Conservation (phyloP, 179 eudicot genomes). For the Silene coronaria region DNA sequence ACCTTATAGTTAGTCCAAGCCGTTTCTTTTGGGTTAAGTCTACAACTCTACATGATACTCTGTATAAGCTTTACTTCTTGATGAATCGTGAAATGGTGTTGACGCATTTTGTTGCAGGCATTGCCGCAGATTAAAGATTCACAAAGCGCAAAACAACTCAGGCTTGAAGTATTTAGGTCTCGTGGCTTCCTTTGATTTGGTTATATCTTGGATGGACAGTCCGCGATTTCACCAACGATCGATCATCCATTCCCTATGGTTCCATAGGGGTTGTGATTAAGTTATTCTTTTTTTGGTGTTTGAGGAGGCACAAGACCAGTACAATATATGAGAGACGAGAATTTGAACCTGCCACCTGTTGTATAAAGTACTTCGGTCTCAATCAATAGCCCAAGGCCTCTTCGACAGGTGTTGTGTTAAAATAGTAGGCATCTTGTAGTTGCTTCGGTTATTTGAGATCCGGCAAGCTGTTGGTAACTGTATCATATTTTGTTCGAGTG, state of each 20-base stretch:
- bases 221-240: neutral
- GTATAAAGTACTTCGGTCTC: neutral
- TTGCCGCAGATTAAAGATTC: neutral
- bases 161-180: neutral
- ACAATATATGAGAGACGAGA: neutral
- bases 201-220: neutral
- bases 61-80: neutral
- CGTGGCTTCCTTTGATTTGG: neutral
- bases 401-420: too few species aligned
- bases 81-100: neutral
- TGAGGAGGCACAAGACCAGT: neutral
- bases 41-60: neutral
- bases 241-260: neutral
- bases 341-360: neutral
- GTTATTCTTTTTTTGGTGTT: neutral
- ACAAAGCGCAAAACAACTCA: neutral
- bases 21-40: neutral
- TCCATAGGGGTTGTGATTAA: neutral
- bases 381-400: neutral
- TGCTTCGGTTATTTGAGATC: neutral
- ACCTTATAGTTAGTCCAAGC: neutral
- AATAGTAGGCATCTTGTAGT: neutral
- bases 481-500: neutral
- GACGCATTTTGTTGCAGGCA: neutral
- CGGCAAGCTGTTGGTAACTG: neutral